phyloP scores from a whole-genome alignment of 202 grass and related monocot genomes.

The Elaeis oleifera region DNA sequence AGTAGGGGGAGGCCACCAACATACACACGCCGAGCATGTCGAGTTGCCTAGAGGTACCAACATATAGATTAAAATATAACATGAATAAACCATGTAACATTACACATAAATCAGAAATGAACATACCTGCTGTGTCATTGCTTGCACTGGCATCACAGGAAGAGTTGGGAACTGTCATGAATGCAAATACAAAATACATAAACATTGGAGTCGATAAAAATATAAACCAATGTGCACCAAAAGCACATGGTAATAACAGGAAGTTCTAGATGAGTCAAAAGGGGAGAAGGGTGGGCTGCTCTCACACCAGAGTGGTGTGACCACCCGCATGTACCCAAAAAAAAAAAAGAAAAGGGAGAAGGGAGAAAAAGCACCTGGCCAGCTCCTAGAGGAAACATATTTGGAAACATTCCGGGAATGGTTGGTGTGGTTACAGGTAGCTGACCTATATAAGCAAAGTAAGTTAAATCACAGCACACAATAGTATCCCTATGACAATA shows the following conservation, averaged over 20 bases:
- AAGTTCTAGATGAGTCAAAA: not conserved
- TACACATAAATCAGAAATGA: not conserved
- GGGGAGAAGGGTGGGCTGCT: no score
- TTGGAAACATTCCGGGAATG: slow-evolving; percentile 74
- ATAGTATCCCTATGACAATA: slow-evolving; percentile 12
- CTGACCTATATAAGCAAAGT: slow-evolving; percentile 48
- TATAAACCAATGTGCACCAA: not conserved
- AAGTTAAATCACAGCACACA: slow-evolving; percentile 19
- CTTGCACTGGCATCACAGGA: slow-evolving; percentile 89
- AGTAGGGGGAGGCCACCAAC: slow-evolving; percentile 82
- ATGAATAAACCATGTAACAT: not conserved
- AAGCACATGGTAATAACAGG: not conserved
- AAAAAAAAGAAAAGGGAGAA: not conserved
- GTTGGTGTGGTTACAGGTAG: slow-evolving; percentile 34
- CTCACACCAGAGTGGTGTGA: no score
- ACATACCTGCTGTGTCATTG: slow-evolving; percentile 87
- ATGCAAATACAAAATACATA: slow-evolving; percentile 10
- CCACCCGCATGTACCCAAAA: no score
- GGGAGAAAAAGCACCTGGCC: slow-evolving; percentile 39
- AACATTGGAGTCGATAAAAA: not conserved
- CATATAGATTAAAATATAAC: slow-evolving; percentile 1
- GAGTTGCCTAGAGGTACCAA: slow-evolving; percentile 44
- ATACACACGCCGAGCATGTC: slow-evolving; percentile 93
- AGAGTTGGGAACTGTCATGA: slow-evolving; percentile 46
- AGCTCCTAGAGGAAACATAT: slow-evolving; percentile 59